Evolutionary conservation across 768 basidiomycete species (phyloP).

Genomic region (Dendrothele bispora): DNA sequence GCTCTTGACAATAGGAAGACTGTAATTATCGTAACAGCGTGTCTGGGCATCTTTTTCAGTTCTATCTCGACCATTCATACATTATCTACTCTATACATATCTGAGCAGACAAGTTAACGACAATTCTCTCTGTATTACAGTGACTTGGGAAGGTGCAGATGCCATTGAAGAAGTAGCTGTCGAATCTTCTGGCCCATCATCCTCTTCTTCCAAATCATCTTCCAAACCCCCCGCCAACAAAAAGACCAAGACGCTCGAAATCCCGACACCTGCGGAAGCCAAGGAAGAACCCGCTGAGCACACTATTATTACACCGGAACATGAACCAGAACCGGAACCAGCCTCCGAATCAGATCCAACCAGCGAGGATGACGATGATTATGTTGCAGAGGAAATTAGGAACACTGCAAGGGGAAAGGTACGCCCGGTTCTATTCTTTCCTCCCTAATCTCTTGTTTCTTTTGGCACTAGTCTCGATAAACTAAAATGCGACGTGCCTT

Average conservation of each 20-base stretch:
- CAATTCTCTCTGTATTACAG: constrained; percentile 41
- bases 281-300: constrained; percentile 49
- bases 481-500: too few relatives aligned
- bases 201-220: constrained; percentile 20
- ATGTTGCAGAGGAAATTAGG: constrained; percentile 2
- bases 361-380: constrained; percentile 7
- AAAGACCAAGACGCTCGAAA: constrained; percentile 25
- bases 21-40: neutral
- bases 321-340: constrained; percentile 15
- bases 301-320: constrained; percentile 28
- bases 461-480: neutral
- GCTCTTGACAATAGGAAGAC: too few relatives aligned
- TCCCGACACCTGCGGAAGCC: constrained; percentile 9
- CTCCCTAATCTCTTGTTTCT: neutral
- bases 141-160: constrained; percentile 72
- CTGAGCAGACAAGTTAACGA: constrained; percentile 13
- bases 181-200: constrained; percentile 19
- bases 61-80: constrained; percentile 14
- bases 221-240: constrained; percentile 27
- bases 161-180: constrained; percentile 45
- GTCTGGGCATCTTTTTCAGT: too few relatives aligned
- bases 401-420: constrained; percentile 7
- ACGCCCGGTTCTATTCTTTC: constrained; percentile 1
- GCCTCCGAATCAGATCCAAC: constrained; percentile 8
- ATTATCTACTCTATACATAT: constrained; percentile 12